These are phyloP conservation scores for Aspergillus tubingensis DNA, from an alignment of 2,329 filamentous ascomycete species.

Conservation along the genomic window DNA sequence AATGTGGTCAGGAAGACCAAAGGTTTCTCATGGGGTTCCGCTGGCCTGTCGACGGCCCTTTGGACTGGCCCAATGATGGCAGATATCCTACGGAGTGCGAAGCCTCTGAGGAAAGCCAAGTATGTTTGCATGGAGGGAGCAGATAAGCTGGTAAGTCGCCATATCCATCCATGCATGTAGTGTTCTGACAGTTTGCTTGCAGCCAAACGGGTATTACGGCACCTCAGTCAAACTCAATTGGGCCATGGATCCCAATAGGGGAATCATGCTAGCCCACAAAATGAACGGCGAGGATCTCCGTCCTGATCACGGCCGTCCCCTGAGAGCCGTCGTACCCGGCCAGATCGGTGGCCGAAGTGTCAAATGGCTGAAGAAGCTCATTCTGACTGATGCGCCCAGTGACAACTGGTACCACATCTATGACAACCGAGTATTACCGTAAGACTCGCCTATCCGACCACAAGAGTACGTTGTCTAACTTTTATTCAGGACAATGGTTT, in stretches of 20 bases:
- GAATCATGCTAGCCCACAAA: slow-evolving; percentile 82
- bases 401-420: slow-evolving; percentile 96
- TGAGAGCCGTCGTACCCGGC: slow-evolving; percentile 81
- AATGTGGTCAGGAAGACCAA: slow-evolving; percentile 89
- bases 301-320: slow-evolving; percentile 82
- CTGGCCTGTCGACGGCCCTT: slow-evolving; percentile 80
- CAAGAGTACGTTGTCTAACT: slow-evolving; percentile 9
- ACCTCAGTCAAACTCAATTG: slow-evolving; percentile 86
- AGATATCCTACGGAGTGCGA: slow-evolving; percentile 69
- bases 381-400: slow-evolving; percentile 75
- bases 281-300: slow-evolving; percentile 84
- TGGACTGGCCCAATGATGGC: slow-evolving; percentile 81
- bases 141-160: slow-evolving; percentile 64
- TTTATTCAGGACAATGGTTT: slow-evolving; percentile 66
- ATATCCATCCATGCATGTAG: not conserved
- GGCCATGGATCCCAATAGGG: slow-evolving; percentile 79
- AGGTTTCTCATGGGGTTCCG: slow-evolving; percentile 91
- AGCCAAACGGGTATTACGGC: slow-evolving; percentile 85
- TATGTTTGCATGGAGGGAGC: slow-evolving; percentile 92
- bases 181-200: slow-evolving; percentile 12
- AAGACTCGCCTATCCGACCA: slow-evolving; percentile 23
- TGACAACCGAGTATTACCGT: slow-evolving; percentile 84
- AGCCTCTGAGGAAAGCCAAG: slow-evolving; percentile 67
- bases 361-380: slow-evolving; percentile 85
- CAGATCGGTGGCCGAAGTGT: slow-evolving; percentile 91